Conservation (phyloP, 1,284 basidiomycete genomes). For the Boletus albobrunnescens region DNA sequence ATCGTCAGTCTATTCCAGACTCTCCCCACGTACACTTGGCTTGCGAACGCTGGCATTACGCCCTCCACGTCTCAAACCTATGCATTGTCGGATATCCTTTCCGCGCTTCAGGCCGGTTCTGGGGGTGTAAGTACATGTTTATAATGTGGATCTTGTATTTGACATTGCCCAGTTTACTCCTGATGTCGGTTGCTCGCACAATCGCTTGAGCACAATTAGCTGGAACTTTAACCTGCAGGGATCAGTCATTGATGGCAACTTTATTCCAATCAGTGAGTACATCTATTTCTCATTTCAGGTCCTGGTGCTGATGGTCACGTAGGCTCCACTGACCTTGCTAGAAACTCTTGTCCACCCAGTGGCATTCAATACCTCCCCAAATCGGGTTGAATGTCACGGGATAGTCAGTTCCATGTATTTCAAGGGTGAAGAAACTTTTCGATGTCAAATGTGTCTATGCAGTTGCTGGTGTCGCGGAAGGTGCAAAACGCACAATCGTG, state of each 20-base stretch:
- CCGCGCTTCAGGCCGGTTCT: conserved; percentile 53
- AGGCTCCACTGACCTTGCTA: conserved; percentile 52
- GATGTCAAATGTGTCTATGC: too few species aligned
- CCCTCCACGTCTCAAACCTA: conserved; percentile 58
- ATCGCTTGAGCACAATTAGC: conserved; percentile 49
- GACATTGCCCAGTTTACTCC: conserved; percentile 46
- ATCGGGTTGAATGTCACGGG: conserved; percentile 31
- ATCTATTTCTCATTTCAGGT: not conserved
- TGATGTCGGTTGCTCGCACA: conserved; percentile 50
- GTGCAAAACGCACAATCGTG: too few species aligned
- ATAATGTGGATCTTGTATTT: not conserved
- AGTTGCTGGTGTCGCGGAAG: too few species aligned
- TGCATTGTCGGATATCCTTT: conserved; percentile 52
- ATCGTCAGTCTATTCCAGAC: conserved; percentile 63
- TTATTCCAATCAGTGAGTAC: conserved; percentile 53
- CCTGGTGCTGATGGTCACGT: conserved; percentile 8
- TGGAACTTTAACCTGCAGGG: conserved; percentile 71
- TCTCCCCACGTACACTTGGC: conserved; percentile 65
- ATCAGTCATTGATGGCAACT: conserved; percentile 61
- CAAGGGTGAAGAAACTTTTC: too few species aligned
- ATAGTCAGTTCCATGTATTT: not conserved
- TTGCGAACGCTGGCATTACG: conserved; percentile 66
- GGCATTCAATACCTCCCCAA: conserved; percentile 69
- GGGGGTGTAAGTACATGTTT: conserved; percentile 35
- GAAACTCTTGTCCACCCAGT: conserved; percentile 48